phyloP scores from a whole-genome alignment of 176 grass and related monocot genomes.

The Triticum timopheevii region DNA sequence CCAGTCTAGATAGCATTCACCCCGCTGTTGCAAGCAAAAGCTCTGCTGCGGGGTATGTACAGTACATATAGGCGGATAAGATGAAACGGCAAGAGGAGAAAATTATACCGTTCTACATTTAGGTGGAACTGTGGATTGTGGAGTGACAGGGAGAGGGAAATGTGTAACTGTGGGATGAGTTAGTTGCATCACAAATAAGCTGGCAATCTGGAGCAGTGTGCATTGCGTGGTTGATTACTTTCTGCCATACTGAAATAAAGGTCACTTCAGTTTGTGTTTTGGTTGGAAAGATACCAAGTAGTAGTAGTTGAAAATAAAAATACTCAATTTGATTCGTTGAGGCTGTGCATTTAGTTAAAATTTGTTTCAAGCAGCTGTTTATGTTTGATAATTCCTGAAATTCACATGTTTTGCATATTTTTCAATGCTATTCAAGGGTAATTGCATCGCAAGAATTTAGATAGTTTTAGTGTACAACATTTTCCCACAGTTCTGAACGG shows the following conservation, averaged over 20 bases:
- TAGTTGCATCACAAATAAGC: background rate
- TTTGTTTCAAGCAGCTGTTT: background rate
- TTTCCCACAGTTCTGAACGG: background rate
- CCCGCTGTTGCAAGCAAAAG: slow-evolving; percentile 37
- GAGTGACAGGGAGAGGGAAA: background rate
- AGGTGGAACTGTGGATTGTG: slow-evolving; percentile 1
- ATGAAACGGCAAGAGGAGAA: slow-evolving; percentile 38
- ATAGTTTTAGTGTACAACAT: background rate
- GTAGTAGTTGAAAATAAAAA: too few species aligned
- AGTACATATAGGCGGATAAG: slow-evolving; percentile 37
- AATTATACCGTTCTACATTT: background rate
- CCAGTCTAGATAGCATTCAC: slow-evolving; percentile 26
- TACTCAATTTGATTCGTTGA: background rate
- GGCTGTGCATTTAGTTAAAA: background rate
- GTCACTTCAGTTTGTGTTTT: background rate
- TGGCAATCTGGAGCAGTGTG: background rate
- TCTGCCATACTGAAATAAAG: background rate
- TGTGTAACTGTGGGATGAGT: background rate
- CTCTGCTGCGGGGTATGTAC: slow-evolving; percentile 51
- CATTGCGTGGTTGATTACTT: background rate
- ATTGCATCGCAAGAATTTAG: background rate
- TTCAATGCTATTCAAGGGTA: background rate
- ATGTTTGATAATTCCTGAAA: background rate
- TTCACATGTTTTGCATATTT: background rate
- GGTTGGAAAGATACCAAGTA: background rate